These are phyloP conservation scores for Tuber borchii DNA, from an alignment of 495 filamentous ascomycete genomes.

Conservation along the genomic window DNA sequence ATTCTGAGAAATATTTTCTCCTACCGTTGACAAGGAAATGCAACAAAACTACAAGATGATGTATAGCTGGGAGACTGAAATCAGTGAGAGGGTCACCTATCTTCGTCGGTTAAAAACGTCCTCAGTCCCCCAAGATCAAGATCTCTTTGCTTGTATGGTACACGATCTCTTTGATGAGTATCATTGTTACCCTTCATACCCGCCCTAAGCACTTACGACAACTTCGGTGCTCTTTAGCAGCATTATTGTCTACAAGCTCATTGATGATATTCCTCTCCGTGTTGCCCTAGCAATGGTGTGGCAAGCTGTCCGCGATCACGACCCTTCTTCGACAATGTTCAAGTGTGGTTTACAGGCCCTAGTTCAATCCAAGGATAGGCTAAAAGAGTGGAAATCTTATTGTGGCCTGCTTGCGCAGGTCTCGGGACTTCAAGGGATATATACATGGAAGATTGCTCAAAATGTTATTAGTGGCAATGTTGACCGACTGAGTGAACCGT, in stretches of 20 bases:
- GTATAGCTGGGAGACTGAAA: constrained; percentile 80
- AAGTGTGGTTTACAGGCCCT: constrained; percentile 97
- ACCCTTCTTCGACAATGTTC: constrained; percentile 80
- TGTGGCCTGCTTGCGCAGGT: constrained; percentile 75
- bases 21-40: constrained; percentile 80
- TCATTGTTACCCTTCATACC: constrained; percentile 87
- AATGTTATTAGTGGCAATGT: constrained; percentile 58
- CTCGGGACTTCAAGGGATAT: constrained; percentile 71
- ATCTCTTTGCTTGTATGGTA: constrained; percentile 97
- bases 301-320: constrained; percentile 80
- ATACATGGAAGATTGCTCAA: constrained; percentile 72
- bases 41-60: constrained; percentile 93
- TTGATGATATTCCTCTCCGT: constrained; percentile 80
- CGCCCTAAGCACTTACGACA: constrained; percentile 83
- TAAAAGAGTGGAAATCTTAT: constrained; percentile 89
- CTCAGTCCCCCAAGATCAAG: constrained; percentile 72
- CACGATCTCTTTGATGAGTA: constrained; percentile 97
- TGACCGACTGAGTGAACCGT: constrained; percentile 44
- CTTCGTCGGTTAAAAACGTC: constrained; percentile 82
- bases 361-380: constrained; percentile 69
- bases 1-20: constrained; percentile 71
- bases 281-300: constrained; percentile 92
- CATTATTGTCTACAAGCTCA: constrained; percentile 85
- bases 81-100: constrained; percentile 70
- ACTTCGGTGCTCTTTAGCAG: constrained; percentile 95